These are phyloP conservation scores for Noccaea bulbosa DNA, from an alignment of 345 rosid genomes.

Conservation along the genomic window DNA sequence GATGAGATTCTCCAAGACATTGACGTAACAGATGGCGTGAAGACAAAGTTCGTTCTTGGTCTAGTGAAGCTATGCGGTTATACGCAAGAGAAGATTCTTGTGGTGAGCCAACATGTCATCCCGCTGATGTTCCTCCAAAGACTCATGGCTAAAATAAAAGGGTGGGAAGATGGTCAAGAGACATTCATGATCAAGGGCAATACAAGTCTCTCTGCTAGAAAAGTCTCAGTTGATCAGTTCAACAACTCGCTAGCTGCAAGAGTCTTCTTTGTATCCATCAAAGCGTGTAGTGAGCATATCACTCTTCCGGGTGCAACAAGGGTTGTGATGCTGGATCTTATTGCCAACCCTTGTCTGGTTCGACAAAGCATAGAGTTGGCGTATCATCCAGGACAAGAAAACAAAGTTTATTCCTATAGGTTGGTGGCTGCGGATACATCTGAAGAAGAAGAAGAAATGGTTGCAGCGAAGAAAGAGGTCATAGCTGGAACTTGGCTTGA, in stretches of 20 bases:
- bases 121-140: conserved; percentile 70
- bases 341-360: conserved; percentile 63
- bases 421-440: conserved; percentile 63
- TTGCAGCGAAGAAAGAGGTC: neutral
- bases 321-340: conserved; percentile 60
- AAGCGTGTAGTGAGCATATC: conserved; percentile 75
- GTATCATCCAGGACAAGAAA: conserved; percentile 65
- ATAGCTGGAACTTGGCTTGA: conserved; percentile 11
- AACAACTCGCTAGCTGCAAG: conserved; percentile 60
- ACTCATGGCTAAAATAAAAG: conserved; percentile 47
- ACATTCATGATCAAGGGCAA: conserved; percentile 61
- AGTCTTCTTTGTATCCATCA: conserved; percentile 72
- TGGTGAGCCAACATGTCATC: conserved; percentile 67
- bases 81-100: conserved; percentile 65
- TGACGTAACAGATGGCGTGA: conserved; percentile 57
- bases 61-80: conserved; percentile 55
- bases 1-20: conserved; percentile 52
- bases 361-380: conserved; percentile 75
- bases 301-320: conserved; percentile 73
- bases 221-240: conserved; percentile 57
- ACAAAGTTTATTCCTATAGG: conserved; percentile 60
- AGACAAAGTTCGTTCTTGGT: conserved; percentile 61
- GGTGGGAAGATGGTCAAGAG: conserved; percentile 61
- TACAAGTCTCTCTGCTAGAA: conserved; percentile 53
- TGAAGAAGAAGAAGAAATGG: conserved; percentile 25